Evolutionary conservation across 2,329 filamentous ascomycete species (phyloP), one percentile per base, ranked within the genome.

Genomic region (Talaromyces atroroseus): DNA sequence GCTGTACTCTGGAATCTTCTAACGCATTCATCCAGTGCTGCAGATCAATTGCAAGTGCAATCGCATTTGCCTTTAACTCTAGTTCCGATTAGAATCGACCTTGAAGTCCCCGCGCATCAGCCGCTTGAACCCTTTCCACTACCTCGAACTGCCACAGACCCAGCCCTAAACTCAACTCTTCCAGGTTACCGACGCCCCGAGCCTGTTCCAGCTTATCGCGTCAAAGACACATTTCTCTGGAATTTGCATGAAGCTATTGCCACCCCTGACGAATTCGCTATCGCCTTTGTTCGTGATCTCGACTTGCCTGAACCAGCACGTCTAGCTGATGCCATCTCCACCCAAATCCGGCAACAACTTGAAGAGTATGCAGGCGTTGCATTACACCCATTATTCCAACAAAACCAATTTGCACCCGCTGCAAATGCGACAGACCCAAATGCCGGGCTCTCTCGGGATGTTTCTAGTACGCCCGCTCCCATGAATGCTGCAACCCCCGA

Each of bases 221-320:
- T 99, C 57, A 91, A 95, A 66, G 94, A 99, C 65, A 88, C 89
- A n/a, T 97, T 99, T 66, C 76, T 96, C 52, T 99, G 94, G 94
- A 99, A 99, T 66, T 80, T 99, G 14, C 92, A 97, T 73, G 94
- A 99, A 76, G 89, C 90, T 0, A 78, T 96, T 58, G 89, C 92
- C 52, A 99, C 94, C 0, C 95, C 94, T 0, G 94, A 99, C 68
- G 89, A 95, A 67, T 99, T 97, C 69, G 94, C 94, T n/a, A 83
- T 88, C 64, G 85, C 82, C 1, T 84, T 97, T 62, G 92, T 95
- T 1, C 90, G 95, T 62, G 94, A 99, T 69, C 81, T 99, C 44
- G 94, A 99, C 69, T 82, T 99, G 44, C 92, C 92, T 3, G 87
- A 89, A 59, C 82, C 87, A 52, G 80, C 80, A 16, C 73, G 78